Evolutionary conservation across 2,329 filamentous ascomycete species (phyloP), one percentile per base, ranked within the genome.

Genomic region (Cladobotryum protrusum): DNA sequence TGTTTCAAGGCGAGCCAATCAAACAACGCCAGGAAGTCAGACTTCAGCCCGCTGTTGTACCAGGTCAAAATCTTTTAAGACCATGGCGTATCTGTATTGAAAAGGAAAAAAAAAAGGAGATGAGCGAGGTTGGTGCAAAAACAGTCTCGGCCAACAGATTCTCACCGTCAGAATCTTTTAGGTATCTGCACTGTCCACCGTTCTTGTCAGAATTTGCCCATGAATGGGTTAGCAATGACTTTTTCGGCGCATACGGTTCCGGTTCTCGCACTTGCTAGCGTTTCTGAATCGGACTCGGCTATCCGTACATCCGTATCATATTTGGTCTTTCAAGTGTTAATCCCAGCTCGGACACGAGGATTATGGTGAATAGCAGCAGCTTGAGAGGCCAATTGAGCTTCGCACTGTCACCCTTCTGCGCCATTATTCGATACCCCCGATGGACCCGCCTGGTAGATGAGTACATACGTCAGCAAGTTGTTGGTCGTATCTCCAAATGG

Each of bases 1-100:
- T 34, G 32, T 18, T 18, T 18, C 14, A 19, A 55, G 52, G 54
- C 41, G 54, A 42, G 47, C 60, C 59, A 63, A 59, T 61, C 54
- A 58, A 47, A 39, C 18, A 15, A 5, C 14, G 42, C 33, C 39
- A 36, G 47, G 42, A 29, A 32, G 36, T 33, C 32, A 6, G 11
- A 41, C 19, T 43, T 33, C 48, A 50, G 43, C 48, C 45, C 24
- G 45, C 43, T 15, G 39, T 43, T 19, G 48, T 13, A 40, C 45
- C 40, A 29, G 11, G 3, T 12, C 19, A 17, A 15, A 39, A 32
- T 33, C 44, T 43, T 19, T 42, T 13, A 29, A 43, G 44, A 17
- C 42, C 11, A 34, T 43, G 45, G 39, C 18, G 49, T 43, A 40
- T 34, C 44, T 5, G 39, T 47, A 37, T 34, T 37, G 49, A n/a